Evolutionary conservation across 1,139 yeast species (phyloP), one percentile per base, ranked within the genome.

Genomic region (Sporopachydermia cereana): DNA sequence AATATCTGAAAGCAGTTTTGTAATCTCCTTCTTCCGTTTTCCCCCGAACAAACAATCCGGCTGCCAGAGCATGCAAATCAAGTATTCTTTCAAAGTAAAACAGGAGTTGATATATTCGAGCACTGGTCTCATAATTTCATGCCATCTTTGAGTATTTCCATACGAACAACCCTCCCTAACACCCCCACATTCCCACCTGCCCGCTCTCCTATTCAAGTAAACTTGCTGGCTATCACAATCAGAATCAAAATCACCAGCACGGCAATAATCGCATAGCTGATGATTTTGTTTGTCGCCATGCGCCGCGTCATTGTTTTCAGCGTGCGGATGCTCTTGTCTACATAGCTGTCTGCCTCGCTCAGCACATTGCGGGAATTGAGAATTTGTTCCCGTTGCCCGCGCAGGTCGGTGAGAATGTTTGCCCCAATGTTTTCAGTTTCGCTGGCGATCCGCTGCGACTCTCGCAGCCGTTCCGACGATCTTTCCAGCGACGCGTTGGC

Each of bases 351-450:
- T 0, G 98, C 97, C 51, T 88, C 93, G 63, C 76, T 74, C 45
- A 93, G 69, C 0, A 95, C 85, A 44, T 65, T 65, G 59, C 97
- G 75, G 16, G 96, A 77, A 53, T 89, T 88, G 44, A 76, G 66
- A 45, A 93, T 77, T 57, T 94, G 97, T 57, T 93, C 98, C 48
- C 98, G 71, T 66, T 93, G 99, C 20, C 95, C 82, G 49, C 96
- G 71, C 54, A 93, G 69, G 61, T 91, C 96, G 57, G 80, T 80
- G 62, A 93, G 72, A 47, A 93, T 91, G 53, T 84, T 84, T 7
- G 96, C 86, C 1, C 99, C 99, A 45, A 93, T 78, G 42, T 73
- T 72, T 61, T 91, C 98, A 0, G 98, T 89, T 56, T 93, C 98
- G 47, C 84, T 70, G 2, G 98, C 98, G 3, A 89, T 70, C 51